Evolutionary conservation across 2,329 filamentous ascomycete genomes (phyloP), one percentile per base, ranked within the genome.

Genomic region (Alternaria triticimaculans): DNA sequence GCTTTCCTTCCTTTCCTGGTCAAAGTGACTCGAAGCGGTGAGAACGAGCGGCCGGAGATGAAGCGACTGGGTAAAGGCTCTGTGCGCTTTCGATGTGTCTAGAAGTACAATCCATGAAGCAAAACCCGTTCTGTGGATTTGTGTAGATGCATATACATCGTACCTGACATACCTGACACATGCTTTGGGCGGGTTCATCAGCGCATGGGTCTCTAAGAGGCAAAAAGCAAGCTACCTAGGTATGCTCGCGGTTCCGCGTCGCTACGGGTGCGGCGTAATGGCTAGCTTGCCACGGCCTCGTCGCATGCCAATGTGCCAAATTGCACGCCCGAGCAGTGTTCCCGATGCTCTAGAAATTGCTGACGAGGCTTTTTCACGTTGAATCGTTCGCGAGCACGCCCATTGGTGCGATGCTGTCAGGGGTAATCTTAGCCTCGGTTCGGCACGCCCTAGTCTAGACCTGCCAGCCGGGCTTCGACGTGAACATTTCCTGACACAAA

Each of bases 391-490:
- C 21, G 59, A 41, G 45, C 43, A 51, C 28, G 51, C 55, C 61
- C 30, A 71, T 72, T 72, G 59, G 69, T 55, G 37, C 58, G 43
- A 25, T 33, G 15, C 21, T 14, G 56, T 55, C 65, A 70, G 63
- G 65, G 65, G 61, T 55, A 64, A 59, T 46, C 44, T 26, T 63
- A 62, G 65, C 63, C 58, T 64, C 72, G 71, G 69, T 69, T 73
- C 72, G 72, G 71, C 67, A 69, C 72, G 72, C 68, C 67, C 65
- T 60, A 68, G 64, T 64, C 67, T 65, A 53, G 66, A 63, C 67
- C 60, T 60, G 51, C 45, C 60, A 21, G 58, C 61, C 59, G 59
- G 26, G 18, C 25, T 21, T 30, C 18, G 23, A 54, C 41, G n/a
- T 37, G 55, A 46, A 45, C 68, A 64, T 68, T 72, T 37, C 69